phyloP scores from a whole-genome alignment of 2,329 filamentous ascomycete genomes.

The Talaromyces funiculosus region DNA sequence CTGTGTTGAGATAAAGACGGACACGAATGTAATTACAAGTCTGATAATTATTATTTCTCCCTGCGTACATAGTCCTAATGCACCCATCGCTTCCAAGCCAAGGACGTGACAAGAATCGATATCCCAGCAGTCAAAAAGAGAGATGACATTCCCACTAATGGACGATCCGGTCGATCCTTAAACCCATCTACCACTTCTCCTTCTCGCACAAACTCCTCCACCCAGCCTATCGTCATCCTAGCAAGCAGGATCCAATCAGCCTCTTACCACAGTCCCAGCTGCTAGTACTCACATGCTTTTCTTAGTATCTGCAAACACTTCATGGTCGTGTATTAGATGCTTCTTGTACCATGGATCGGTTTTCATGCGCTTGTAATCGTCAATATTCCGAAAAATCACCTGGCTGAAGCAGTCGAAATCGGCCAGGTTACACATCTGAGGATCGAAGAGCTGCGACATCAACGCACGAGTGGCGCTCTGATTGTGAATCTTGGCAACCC shows the following conservation, averaged over 20 bases:
- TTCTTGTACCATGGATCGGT: conserved; percentile 47
- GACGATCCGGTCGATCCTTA: not conserved
- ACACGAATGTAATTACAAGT: not conserved
- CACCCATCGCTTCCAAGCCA: not conserved
- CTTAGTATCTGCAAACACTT: conserved; percentile 48
- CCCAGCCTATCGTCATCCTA: conserved; percentile 45
- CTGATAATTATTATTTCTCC: not conserved
- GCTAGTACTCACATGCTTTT: conserved; percentile 29
- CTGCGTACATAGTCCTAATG: not conserved
- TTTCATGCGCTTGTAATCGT: conserved; percentile 47
- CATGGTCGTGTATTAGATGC: conserved; percentile 42
- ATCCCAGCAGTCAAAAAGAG: not conserved
- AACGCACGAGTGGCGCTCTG: conserved; percentile 29
- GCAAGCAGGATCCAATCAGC: not conserved
- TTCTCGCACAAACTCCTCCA: conserved; percentile 39
- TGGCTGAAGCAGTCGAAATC: conserved; percentile 49
- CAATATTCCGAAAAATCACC: conserved; percentile 41
- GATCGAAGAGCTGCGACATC: conserved; percentile 41
- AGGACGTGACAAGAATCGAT: not conserved
- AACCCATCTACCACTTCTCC: conserved; percentile 26
- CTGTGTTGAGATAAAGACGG: too few relatives aligned
- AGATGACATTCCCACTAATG: not conserved
- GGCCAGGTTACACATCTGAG: conserved; percentile 44
- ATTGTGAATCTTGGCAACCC: conserved; percentile 39
- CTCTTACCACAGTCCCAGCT: too few relatives aligned